Percentiles rank a stretch among this genome's conserved stretches.
These are phyloP conservation scores for Scalesia atractyloides DNA, from an alignment of 129 eudicot species.

Conservation along the genomic window DNA sequence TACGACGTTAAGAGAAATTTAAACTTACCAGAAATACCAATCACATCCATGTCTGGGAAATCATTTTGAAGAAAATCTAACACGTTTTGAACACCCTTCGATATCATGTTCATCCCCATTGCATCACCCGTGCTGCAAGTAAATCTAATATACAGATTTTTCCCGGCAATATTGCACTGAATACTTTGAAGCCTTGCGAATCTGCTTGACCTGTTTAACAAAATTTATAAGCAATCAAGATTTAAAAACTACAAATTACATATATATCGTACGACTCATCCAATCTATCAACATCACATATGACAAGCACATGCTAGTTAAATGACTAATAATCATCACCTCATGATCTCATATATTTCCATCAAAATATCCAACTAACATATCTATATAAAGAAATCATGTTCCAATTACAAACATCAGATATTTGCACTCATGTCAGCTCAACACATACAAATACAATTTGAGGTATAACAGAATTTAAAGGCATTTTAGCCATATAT, in stretches of 20 bases:
- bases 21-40: conserved; percentile 74
- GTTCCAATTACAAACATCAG: not conserved
- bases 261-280: not conserved
- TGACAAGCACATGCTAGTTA: conserved; percentile 21
- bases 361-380: conserved; percentile 18
- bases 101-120: conserved; percentile 91
- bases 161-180: conserved; percentile 68
- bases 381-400: conserved; percentile 2
- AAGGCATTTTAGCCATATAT: not conserved
- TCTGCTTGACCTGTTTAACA: conserved; percentile 69
- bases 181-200: conserved; percentile 65
- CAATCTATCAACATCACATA: conserved; percentile 26
- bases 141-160: conserved; percentile 67
- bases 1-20: not conserved
- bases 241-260: conserved; percentile 1
- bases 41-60: conserved; percentile 79
- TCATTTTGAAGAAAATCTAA: conserved; percentile 66
- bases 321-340: conserved; percentile 20
- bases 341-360: conserved; percentile 7
- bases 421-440: not conserved
- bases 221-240: conserved; percentile 6
- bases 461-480: not conserved
- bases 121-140: conserved; percentile 86
- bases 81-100: conserved; percentile 82
- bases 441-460: not conserved